Base-by-base conservation (phyloP, 2,329 filamentous ascomycete genomes). In the Pyrenophora graminea region DNA sequence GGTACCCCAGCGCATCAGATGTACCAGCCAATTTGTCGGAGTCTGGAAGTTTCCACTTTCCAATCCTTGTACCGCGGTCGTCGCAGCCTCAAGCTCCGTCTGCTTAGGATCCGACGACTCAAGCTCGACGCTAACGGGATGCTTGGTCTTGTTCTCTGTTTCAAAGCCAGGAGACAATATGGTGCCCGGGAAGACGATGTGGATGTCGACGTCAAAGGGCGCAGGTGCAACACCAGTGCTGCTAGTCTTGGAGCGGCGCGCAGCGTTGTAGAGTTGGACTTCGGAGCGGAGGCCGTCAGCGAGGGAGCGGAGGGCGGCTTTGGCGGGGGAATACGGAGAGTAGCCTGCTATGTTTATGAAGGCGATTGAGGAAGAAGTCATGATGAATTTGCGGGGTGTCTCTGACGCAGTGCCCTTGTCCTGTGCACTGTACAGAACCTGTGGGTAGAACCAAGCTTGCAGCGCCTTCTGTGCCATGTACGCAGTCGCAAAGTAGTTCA, bases 401-500 rank as follows among this genome's bases (percentile, higher is more conserved):
- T 66, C 49, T 1, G 62, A 49, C 6, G 58, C 30, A 31, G 39
- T 42, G 7, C 37, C 44, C 31, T 61, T 55, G n/a, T 47, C 50
- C n/a, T 65, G 56, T 31, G 78, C 66, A 7, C 78, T 8, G 62
- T 62, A 71, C 57, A 56, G 72, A 59, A 59, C 55, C 69, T 72
- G 41, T 52, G 60, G 62, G 58, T 77, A 74, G 38, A 91, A 82
- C 93, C 93, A 97, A 53, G 83, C 81, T 44, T 82, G 82, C 55
- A 97, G 77, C 15, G 88, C 85, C 17, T 90, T 86, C 69, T 95
- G 91, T 32, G 91, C 88, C 76, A 96, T 89, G 71, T 96, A 94
- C 34, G 88, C 87, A 25, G 86, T 85, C 41, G 90, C 89, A 82
- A 87, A 96, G 77, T 90, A 97, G 76, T 97, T 93, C 62, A 93